A percentile compares a stretch with the other conserved stretches of the same genome.
phyloP scores from a whole-genome alignment of 2,329 filamentous ascomycete genomes.

The Ilyonectria robusta region DNA sequence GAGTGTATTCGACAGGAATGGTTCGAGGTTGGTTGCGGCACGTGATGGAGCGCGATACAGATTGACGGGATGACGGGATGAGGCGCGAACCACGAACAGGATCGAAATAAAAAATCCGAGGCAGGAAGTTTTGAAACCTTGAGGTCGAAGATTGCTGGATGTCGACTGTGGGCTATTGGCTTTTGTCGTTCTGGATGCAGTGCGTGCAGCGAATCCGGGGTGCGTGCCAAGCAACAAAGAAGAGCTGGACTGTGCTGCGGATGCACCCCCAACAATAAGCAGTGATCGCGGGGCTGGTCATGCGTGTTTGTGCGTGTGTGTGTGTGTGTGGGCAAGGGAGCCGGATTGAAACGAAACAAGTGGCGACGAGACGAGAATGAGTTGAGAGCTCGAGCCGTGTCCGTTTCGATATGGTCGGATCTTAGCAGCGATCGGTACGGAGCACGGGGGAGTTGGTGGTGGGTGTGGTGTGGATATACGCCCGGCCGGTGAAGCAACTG shows the following conservation, averaged over 20 bases:
- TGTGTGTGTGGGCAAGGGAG: not conserved
- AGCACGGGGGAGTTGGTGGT: not conserved
- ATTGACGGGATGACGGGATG: not conserved
- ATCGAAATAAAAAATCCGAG: not conserved
- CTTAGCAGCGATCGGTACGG: not conserved
- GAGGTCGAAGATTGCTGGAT: not conserved
- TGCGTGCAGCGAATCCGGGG: not conserved
- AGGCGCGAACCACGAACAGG: not conserved
- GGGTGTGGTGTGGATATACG: not conserved
- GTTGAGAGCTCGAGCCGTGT: not conserved
- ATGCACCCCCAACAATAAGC: not conserved
- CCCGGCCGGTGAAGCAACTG: not conserved
- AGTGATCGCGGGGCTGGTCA: not conserved
- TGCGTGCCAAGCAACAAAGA: not conserved
- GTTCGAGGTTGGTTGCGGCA: constrained; percentile 18
- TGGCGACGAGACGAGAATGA: not conserved
- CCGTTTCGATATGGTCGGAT: not conserved
- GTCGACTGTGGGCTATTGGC: not conserved
- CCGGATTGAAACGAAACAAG: not conserved
- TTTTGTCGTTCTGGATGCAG: not conserved
- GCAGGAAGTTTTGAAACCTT: not conserved
- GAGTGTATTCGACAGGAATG: constrained; percentile 5
- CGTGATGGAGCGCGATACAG: constrained; percentile 11
- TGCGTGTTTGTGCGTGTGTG: not conserved
- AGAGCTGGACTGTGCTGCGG: not conserved